Base-by-base conservation (phyloP, 2,329 filamentous ascomycete species). In the Botrytis galanthina region DNA sequence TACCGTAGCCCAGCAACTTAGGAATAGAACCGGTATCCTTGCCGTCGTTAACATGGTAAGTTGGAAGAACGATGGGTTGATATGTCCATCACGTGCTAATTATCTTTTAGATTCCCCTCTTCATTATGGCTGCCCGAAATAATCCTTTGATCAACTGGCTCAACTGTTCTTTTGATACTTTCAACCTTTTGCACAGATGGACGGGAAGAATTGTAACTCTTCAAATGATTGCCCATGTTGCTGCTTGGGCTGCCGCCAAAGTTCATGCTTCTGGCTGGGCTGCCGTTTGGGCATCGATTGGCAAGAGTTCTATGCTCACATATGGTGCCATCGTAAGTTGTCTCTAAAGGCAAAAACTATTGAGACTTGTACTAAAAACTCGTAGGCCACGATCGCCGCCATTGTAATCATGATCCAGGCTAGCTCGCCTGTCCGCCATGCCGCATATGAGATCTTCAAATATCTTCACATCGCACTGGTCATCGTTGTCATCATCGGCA, bases 131-230 rank as follows among this genome's bases (percentile, higher is more conserved):
- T 64, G 90, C 91, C 60, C 87, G 92, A 78, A 95, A 94, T 84
- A 95, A 95, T 83, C 92, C 92, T 35, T 85, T 95, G 76, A 93
- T 95, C 80, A 85, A 85, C 75, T 84, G 92, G 76, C 86, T 93
- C 71, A 89, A 90, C 75, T 90, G 95, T 76, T 93, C 91, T 6
- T 95, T 94, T 81, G 92, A 95, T 81, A 93, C 91, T 1, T 94
- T 93, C 86, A 95, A 95, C 83, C 83, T 95, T 75, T 85, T 95
- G 73, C 92, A 95, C 82, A 88, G 93, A 75, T 95, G 92, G 92
- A 87, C 94, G 75, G 92, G 92, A 78, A 89, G 92, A 57, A 93
- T 94, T 74, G 91, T 92, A 39, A 86, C 92, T 29, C 83, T 93
- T 22, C 91, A 95, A 81, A 86, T 90, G 16, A 77, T 94, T 59